Base-by-base conservation (phyloP, 1,139 yeast species). In the Sugiyamaella pinicola region DNA sequence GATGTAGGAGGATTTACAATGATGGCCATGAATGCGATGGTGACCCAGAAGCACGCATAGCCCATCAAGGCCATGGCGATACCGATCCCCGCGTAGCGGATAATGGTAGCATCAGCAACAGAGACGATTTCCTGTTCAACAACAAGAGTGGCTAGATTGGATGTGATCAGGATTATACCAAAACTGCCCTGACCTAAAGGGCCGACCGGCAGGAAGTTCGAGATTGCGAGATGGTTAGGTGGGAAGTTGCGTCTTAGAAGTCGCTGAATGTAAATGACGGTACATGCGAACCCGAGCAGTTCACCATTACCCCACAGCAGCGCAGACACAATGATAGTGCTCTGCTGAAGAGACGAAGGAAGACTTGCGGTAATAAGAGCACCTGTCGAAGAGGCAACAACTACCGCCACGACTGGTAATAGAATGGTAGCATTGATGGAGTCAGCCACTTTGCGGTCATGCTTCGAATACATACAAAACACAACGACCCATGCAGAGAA, bases 161-260 rank as follows among this genome's bases (percentile, higher is more conserved):
- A 45, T 8, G 48, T 34, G 17, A 45, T 45, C n/a, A 45, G 10
- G 8, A 45, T 34, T 29, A 85, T 75, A 2, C 86, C 86, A 67
- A 74, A 87, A 1, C 88, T 80, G 2, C 95, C 95, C 69, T 89
- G 96, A 18, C 96, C 96, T 65, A 86, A 69, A 22, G 84, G 82
- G 15, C 90, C 93, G 42, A 84, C 71, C 7, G 87, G 84, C 51
- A 83, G 74, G 64, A 84, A 83, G 54, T 77, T 68, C 17, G 86
- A 74, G 63, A 83, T 82, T 15, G 74, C 69, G 26, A 80, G 69
- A 19, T 67, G 65, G 51, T 72, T 70, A 2, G 76, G 69, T 0
- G 96, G 96, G 33, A 85, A 68, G 57, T 84, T 85, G 66, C 78
- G 74, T 7, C 79, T 69, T 17, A 85, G 69, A 35, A 87, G 68